Evolutionary conservation across 345 rosid species (phyloP), one percentile per base, ranked within the genome.

Genomic region (Acer saccharum): DNA sequence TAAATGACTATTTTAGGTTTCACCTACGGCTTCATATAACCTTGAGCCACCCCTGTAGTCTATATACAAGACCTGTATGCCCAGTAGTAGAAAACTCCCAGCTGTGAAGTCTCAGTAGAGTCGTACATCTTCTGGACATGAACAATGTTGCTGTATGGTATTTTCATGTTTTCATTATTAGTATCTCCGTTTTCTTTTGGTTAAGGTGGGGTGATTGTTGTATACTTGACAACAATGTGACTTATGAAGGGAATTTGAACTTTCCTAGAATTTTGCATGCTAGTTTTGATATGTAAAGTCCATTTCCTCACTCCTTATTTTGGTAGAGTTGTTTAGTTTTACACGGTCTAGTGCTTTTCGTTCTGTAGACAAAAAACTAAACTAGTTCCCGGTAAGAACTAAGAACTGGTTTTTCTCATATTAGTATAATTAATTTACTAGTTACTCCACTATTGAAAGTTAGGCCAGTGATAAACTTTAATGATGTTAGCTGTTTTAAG

Each of bases 11-110:
- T 32, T 35, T 35, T 35, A 35, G 39, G 5, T 35, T 50, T 50
- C 18, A 14, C 55, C 5, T 0, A 14, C 3, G 18, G 55, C 55
- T 3, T 13, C 18, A 13, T 54, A 4, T 54, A 54, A 17, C 58
- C 58, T 54, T 16, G 58, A 54, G 6, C 6, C 2, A 18, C 7
- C 58, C 65, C 35, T 72, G 79, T 65, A 39, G 77, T 76, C 29
- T 70, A 62, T 48, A 10, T 3, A 69, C 68, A 17, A 27, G 32
- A 62, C 50, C 50, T 7, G 46, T 25, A 73, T 74, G 50, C 29
- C 78, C 46, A 68, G 83, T 66, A 76, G 71, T 63, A 77, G 77
- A 78, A 81, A 71, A 50, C 57, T 32, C 79, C 71, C 83, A 62
- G 60, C 84, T 64, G 74, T 75, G 10, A 75, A 65, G 72, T 83